Percentiles rank a stretch among this genome's conserved stretches.
phyloP scores from a whole-genome alignment of 176 grass and related monocot genomes.

The Juncus inflexus region DNA sequence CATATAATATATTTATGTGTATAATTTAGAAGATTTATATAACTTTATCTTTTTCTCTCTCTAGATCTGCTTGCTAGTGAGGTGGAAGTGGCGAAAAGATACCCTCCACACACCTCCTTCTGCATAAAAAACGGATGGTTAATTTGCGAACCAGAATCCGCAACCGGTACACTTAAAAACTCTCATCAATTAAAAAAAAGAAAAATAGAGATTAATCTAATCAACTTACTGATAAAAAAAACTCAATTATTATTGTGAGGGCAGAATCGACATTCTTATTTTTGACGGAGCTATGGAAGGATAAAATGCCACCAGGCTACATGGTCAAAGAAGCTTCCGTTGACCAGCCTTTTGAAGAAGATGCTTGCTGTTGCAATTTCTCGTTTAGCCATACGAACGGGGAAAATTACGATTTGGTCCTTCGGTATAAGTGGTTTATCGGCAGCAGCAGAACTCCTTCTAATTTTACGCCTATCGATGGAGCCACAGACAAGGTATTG shows the following conservation, averaged over 20 bases:
- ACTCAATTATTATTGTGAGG: neutral
- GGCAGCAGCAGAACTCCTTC: constrained; percentile 58
- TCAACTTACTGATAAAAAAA: too few species aligned
- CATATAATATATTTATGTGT: neutral
- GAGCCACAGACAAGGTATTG: constrained; percentile 61
- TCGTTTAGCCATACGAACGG: constrained; percentile 48
- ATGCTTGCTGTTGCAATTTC: constrained; percentile 75
- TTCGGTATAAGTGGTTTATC: constrained; percentile 78
- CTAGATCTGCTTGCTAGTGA: constrained; percentile 73
- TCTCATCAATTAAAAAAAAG: neutral
- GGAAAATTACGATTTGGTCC: constrained; percentile 38
- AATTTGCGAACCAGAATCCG: constrained; percentile 55
- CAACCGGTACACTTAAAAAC: constrained; percentile 58
- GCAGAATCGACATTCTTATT: constrained; percentile 95
- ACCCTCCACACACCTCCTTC: constrained; percentile 88
- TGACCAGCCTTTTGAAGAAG: constrained; percentile 93
- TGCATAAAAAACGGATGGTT: constrained; percentile 94
- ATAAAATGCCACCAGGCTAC: constrained; percentile 56
- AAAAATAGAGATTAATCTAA: too few species aligned
- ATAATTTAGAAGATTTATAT: neutral
- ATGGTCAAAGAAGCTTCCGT: constrained; percentile 67
- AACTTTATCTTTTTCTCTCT: constrained; percentile 4
- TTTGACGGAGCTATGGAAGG: constrained; percentile 81
- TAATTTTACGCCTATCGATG: constrained; percentile 64
- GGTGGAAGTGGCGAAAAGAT: constrained; percentile 56